Percentiles rank a stretch among this genome's conserved stretches.
Evolutionary conservation across 2,329 filamentous ascomycete species (phyloP).

Genomic region (Xylogone sp.): DNA sequence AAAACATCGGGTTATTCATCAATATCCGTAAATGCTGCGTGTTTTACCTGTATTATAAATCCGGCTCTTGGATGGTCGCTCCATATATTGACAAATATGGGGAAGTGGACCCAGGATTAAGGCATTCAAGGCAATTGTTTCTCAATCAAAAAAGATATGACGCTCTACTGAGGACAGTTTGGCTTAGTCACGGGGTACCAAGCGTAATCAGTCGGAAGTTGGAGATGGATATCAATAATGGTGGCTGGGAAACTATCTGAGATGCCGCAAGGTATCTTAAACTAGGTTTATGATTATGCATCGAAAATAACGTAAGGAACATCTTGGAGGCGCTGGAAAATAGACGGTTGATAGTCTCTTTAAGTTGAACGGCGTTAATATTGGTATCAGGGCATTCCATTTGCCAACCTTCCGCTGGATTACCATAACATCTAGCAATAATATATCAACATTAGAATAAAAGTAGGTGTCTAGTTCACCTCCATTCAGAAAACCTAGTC

Average conservation of each 20-base stretch:
- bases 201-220: conserved; percentile 86
- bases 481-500: neutral
- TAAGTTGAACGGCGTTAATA: neutral
- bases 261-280: neutral
- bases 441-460: neutral
- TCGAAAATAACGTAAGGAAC: neutral
- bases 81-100: conserved; percentile 96
- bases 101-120: conserved; percentile 87
- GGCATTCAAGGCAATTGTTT: conserved; percentile 83
- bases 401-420: too few relatives aligned
- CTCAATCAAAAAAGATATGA: conserved; percentile 95
- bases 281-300: neutral
- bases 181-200: conserved; percentile 82
- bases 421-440: too few relatives aligned
- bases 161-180: conserved; percentile 76
- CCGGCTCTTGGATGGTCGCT: conserved; percentile 80
- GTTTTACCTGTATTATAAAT: conserved; percentile 76
- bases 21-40: conserved; percentile 96
- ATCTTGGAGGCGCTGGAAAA: neutral
- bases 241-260: conserved; percentile 85
- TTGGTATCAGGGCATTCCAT: too few relatives aligned
- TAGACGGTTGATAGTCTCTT: neutral
- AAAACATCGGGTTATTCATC: conserved; percentile 88
- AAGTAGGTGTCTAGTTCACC: neutral
- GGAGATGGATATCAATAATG: conserved; percentile 94